Base-by-base conservation (phyloP, 306 rosid genomes). In the Carpinus viminea region DNA sequence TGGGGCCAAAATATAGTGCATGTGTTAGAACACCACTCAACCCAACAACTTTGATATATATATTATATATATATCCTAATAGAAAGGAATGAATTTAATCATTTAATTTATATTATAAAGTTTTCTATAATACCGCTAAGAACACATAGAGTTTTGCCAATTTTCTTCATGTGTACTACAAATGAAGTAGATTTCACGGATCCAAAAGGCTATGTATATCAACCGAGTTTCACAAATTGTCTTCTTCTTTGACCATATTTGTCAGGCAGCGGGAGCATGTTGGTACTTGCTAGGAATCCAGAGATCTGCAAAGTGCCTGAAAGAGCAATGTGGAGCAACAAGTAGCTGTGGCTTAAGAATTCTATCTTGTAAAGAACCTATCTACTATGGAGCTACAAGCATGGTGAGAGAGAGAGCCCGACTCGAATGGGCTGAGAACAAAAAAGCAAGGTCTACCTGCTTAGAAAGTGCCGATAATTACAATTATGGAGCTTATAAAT, bases 241-340 rank as follows among this genome's bases (percentile, higher is more conserved):
- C 28, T 20, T 57, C n/a, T 56, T 3, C 24, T 34, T 72, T 3
- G 51, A 5, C 6, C 9, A 76, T 18, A 7, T 31, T 11, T 47
- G 59, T 69, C 82, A 94, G 98, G 98, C 98, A 48, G 98, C 98
- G 78, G 98, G 98, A 64, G 97, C 97, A n/a, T 95, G 98, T 74
- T 95, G 98, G 98, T 95, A 95, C 81, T 83, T 95, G 79, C 75
- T 95, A 21, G 98, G 98, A 47, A 74, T 95, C 24, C 98, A 95
- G 76, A 90, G 98, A 80, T 91, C 96, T 74, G 72, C 83, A 4
- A 89, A 87, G 45, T 95, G 98, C 84, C 78, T 95, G 2, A 86
- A 78, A 81, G 87, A 90, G 77, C 91, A 92, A 61, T 95, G 98
- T 80, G 74, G 64, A 45, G 83, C 28, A 48, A 74, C 85, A 47